These are phyloP conservation scores for Aspergillus hortae DNA, from an alignment of 2,329 filamentous ascomycete genomes.

Conservation along the genomic window DNA sequence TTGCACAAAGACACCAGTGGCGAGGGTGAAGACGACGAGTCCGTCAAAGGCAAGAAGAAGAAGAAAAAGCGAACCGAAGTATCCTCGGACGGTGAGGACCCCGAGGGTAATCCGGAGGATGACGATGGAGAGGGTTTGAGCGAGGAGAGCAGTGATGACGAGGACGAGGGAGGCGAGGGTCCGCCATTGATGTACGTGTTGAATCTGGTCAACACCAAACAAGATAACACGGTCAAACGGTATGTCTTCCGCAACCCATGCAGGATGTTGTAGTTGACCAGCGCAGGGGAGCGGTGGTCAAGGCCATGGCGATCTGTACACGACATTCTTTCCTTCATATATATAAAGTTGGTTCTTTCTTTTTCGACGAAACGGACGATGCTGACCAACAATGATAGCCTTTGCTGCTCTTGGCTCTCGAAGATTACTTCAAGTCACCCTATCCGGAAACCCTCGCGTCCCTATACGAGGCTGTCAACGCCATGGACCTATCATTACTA, in stretches of 20 bases:
- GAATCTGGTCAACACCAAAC: constrained; percentile 96
- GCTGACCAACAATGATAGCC: constrained; percentile 53
- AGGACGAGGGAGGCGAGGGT: constrained; percentile 71
- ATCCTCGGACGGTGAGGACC: constrained; percentile 37
- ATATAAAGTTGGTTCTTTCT: constrained; percentile 69
- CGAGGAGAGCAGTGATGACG: constrained; percentile 51
- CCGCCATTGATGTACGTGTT: constrained; percentile 94
- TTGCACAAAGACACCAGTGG: constrained; percentile 89
- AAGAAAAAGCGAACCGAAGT: constrained; percentile 45
- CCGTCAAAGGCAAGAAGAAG: constrained; percentile 45
- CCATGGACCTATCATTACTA: constrained; percentile 94
- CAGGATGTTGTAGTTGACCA: not conserved
- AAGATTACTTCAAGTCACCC: constrained; percentile 95
- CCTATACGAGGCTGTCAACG: constrained; percentile 89
- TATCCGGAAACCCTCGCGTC: constrained; percentile 81
- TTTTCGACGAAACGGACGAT: not conserved
- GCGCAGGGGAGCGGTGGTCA: constrained; percentile 80
- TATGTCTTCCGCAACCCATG: constrained; percentile 28
- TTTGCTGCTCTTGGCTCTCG: constrained; percentile 80
- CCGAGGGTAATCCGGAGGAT: constrained; percentile 48
- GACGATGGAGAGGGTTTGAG: constrained; percentile 48
- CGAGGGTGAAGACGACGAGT: constrained; percentile 73
- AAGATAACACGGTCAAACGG: constrained; percentile 83
- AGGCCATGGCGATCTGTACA: constrained; percentile 98
- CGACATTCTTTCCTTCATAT: constrained; percentile 97